Base-by-base conservation (phyloP, 2,329 filamentous ascomycete species). In the Sporothrix protearum region DNA sequence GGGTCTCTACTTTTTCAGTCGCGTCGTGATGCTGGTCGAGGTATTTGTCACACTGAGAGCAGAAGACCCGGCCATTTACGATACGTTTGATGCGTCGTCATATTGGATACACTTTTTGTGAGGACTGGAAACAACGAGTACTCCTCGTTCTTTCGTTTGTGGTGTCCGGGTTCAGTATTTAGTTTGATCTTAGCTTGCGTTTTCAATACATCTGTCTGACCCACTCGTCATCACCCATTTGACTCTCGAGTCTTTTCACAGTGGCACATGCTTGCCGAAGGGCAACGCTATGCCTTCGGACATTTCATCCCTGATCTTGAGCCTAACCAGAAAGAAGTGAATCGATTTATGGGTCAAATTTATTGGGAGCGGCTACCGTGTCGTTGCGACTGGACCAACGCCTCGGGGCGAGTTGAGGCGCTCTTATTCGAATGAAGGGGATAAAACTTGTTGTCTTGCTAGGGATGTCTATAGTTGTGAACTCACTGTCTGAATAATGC, bases 1-100 rank as follows among this genome's bases (percentile, higher is more conserved):
- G 59, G 59, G 59, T 12, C 59, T 64, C 2, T 64, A 64, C 59
- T 45, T 64, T 28, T 5, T 64, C 36, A 64, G 59, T 22, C 59
- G 59, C 39, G 22, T 64, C 39, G 59, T 64, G n/a, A 64, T 64
- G 61, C 14, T 64, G 39, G 61, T 64, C 12, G 61, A 64, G 61
- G 39, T 64, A 6, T 64, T 64, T 64, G 61, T 64, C 39, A 64
- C 61, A 64, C 39, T 64, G 10, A n/a, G 61, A 45, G 61, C n/a
- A 28, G 61, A 64, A 64, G 61, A 64, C 22, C 61, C 61, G 39
- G n/a, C 61, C 39, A 28, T 64, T 9, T 64, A 64, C 19, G 61
- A 64, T 6, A 64, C 61, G 39, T 30, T 47, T 16, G 14, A 47
- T 9, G 39, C 14, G 10, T 64, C 39, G 19, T 47, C 39, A 19